A percentile compares a stretch with the other conserved stretches of the same genome.
These are phyloP conservation scores for Eragrostis nindensis DNA, from an alignment of 176 grass and related monocot species.

Conservation along the genomic window DNA sequence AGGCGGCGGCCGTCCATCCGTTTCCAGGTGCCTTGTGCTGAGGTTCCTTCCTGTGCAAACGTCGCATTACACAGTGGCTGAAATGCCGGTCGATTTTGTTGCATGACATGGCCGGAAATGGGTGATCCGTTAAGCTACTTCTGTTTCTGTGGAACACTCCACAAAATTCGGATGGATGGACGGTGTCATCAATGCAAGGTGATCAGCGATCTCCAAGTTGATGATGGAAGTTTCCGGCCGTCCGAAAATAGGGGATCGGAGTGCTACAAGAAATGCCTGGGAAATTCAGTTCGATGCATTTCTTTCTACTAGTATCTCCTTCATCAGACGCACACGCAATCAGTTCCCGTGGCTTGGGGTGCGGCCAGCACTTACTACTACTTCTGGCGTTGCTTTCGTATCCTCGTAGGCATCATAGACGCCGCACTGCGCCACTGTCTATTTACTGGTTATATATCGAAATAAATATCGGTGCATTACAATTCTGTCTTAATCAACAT, in stretches of 20 bases:
- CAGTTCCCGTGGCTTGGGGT: not conserved
- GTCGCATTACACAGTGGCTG: not conserved
- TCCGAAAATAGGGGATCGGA: no score
- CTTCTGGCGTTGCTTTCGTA: constrained; percentile 22
- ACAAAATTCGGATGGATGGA: not conserved
- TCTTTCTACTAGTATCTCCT: not conserved
- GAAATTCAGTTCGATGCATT: not conserved
- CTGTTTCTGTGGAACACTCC: not conserved
- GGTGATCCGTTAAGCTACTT: not conserved
- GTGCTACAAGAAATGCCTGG: not conserved
- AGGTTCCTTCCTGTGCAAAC: not conserved
- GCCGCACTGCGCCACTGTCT: no score
- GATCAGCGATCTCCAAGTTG: not conserved
- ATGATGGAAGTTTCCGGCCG: not conserved
- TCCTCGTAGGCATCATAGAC: not conserved
- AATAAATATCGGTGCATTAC: not conserved
- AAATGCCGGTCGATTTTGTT: not conserved
- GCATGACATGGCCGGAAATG: not conserved
- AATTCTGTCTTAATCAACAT: not conserved
- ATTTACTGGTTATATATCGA: no score
- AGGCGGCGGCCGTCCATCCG: not conserved
- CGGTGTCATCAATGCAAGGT: not conserved
- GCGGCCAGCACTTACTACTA: constrained; percentile 3
- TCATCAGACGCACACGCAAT: not conserved
- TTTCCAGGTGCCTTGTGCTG: not conserved